A percentile compares a stretch with the other conserved stretches of the same genome.
phyloP scores from a whole-genome alignment of 2,329 filamentous ascomycete species.

The Fusarium longipes region DNA sequence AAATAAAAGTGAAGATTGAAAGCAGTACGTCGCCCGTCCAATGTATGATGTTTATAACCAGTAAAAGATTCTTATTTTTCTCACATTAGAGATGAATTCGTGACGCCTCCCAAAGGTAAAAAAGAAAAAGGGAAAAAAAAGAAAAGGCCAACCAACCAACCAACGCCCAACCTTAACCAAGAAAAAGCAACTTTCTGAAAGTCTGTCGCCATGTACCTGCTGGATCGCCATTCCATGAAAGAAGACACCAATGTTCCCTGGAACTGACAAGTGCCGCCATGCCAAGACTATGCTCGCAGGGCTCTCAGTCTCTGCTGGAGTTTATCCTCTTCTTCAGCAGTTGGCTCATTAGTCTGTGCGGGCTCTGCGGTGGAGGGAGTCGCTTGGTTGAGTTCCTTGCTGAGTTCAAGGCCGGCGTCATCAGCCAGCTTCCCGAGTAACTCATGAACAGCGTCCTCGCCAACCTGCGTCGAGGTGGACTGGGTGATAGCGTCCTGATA shows the following conservation, averaged over 20 bases:
- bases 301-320: slow-evolving; percentile 71
- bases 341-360: slow-evolving; percentile 71
- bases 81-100: slow-evolving; percentile 22
- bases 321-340: slow-evolving; percentile 82
- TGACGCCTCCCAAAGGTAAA: slow-evolving; percentile 31
- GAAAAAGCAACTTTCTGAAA: slow-evolving; percentile 7
- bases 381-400: slow-evolving; percentile 74
- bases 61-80: slow-evolving; percentile 17
- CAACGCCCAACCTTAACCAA: slow-evolving; percentile 44
- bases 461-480: slow-evolving; percentile 77
- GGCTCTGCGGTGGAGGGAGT: slow-evolving; percentile 69
- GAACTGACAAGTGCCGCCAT: not conserved
- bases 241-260: not conserved
- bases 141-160: too few species aligned
- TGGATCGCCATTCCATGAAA: not conserved
- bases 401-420: slow-evolving; percentile 85
- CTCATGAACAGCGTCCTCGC: slow-evolving; percentile 87
- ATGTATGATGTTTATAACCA: slow-evolving; percentile 17
- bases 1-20: not conserved
- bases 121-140: too few species aligned
- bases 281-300: slow-evolving; percentile 59
- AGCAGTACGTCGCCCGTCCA: slow-evolving; percentile 14
- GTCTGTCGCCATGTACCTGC: slow-evolving; percentile 7
- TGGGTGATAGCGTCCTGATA: slow-evolving; percentile 88
- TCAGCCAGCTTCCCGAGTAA: slow-evolving; percentile 87